These are phyloP conservation scores for Alliaria petiolata DNA, from an alignment of 345 rosid species.

Conservation along the genomic window DNA sequence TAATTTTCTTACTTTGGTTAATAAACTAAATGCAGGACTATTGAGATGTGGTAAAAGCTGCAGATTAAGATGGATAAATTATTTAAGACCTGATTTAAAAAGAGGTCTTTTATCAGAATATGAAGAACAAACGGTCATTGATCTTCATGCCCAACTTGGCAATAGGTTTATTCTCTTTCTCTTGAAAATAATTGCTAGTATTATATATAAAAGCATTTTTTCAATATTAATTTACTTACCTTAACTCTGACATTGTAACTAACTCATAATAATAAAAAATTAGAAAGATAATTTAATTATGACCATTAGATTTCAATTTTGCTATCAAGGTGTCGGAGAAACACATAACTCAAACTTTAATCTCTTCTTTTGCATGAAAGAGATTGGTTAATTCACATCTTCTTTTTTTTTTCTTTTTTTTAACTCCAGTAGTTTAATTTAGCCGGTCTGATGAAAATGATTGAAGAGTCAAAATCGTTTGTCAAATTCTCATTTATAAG, in stretches of 20 bases:
- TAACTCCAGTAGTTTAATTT: not conserved
- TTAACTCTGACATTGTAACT: constrained; percentile 18
- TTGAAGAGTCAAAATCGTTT: not conserved
- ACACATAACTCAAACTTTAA: not conserved
- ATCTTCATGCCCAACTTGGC: constrained; percentile 93
- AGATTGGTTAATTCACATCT: constrained; percentile 2
- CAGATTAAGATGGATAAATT: constrained; percentile 93
- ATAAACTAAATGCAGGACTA: constrained; percentile 50
- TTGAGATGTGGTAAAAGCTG: constrained; percentile 96
- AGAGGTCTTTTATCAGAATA: constrained; percentile 85
- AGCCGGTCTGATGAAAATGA: not conserved
- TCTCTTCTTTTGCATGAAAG: not conserved
- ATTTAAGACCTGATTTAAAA: constrained; percentile 87
- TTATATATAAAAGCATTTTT: not conserved
- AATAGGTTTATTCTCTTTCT: constrained; percentile 55
- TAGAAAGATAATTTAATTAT: not conserved
- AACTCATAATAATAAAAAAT: not conserved
- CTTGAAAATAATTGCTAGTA: not conserved
- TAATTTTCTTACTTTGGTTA: not conserved
- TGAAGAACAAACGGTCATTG: constrained; percentile 86
- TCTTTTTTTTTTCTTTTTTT: not conserved
- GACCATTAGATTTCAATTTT: not conserved
- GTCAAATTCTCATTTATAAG: not conserved
- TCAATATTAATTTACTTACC: not conserved
- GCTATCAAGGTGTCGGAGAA: not conserved